Evolutionary conservation across 2,329 filamentous ascomycete genomes (phyloP).

Genomic region (Claviceps spartinae): DNA sequence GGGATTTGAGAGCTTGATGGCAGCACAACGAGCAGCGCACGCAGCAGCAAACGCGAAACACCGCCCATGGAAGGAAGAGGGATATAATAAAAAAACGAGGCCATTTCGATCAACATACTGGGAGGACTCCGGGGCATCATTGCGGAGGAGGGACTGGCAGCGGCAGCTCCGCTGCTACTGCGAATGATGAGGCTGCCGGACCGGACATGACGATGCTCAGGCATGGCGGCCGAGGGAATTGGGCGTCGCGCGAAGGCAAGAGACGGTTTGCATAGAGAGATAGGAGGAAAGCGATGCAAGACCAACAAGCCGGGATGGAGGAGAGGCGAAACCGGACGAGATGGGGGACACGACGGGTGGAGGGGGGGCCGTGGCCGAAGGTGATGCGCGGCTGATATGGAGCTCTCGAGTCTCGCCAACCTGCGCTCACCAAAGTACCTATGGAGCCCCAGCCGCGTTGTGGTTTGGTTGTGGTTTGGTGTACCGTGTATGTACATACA

Average conservation of each 20-base stretch:
- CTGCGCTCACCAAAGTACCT: too few species aligned
- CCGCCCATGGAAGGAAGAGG: background rate
- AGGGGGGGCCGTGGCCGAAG: conserved; percentile 6
- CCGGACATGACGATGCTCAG: conserved; percentile 43
- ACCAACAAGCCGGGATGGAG: conserved; percentile 2
- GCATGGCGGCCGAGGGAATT: conserved; percentile 20
- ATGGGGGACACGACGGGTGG: conserved; percentile 4
- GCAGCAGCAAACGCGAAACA: background rate
- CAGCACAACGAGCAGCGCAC: background rate
- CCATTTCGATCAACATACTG: conserved; percentile 22
- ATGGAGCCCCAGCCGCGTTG: too few species aligned
- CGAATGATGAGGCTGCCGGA: conserved; percentile 43
- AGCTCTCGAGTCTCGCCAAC: too few species aligned
- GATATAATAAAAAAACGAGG: background rate
- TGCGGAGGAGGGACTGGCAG: conserved; percentile 10
- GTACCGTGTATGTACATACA: too few species aligned
- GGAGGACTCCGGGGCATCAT: conserved; percentile 44
- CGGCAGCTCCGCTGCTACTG: conserved; percentile 15
- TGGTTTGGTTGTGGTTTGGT: too few species aligned
- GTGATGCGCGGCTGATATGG: too few species aligned
- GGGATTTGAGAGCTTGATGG: conserved; percentile 1
- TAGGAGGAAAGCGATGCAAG: conserved; percentile 4
- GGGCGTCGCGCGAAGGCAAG: conserved; percentile 5
- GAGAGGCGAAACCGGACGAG: conserved; percentile 4
- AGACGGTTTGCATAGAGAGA: conserved; percentile 2